Base-by-base conservation (phyloP, 2,329 filamentous ascomycete genomes). In the Fusarium odoratissimum region DNA sequence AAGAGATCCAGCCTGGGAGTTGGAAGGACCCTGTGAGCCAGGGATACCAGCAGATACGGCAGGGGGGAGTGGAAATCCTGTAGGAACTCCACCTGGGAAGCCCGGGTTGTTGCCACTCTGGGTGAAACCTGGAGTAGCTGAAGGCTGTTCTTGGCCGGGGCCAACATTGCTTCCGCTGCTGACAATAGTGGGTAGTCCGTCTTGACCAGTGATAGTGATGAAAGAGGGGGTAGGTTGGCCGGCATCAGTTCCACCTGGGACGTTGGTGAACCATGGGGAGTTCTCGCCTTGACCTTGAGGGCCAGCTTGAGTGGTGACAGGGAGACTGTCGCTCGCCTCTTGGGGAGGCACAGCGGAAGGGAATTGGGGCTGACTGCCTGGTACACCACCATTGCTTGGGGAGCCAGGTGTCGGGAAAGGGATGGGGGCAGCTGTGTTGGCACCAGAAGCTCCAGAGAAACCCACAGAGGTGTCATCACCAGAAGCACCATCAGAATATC, bases 181-280 rank as follows among this genome's bases (percentile, higher is more conserved):
- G 30, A 80, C n/a, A 14, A 79, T 64, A 23, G 79, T 80, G 17
- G 75, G 77, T 19, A 76, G 68, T 16, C 79, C 79, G 41, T 78
- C 76, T 30, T 62, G 38, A 5, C 76, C 76, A 31, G 64, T 74
- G 44, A 75, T 67, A 17, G 75, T 76, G 46, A 77, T 54, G 41
- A 60, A 77, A 44, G 75, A 67, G 37, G 67, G 51, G 21, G 73
- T 49, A 14, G 57, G 31, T 28, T 69, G 65, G 23, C 48, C 67
- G 48, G 44, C 67, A 46, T 58, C 58, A 37, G 54, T 51, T 37
- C 44, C 65, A 4, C 56, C 72, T 31, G 66, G 68, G 23, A 45
- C 28, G 33, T 67, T 65, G 25, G 75, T 74, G 17, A 57, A 37
- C 64, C 64, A 69, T n/a, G 74, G 58, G 23, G 58, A 61, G 42